A percentile compares a stretch with the other conserved stretches of the same genome.
These are phyloP conservation scores for Coemansia sp. DNA, from an alignment of 192 early-diverging fungal genomes.

Conservation along the genomic window DNA sequence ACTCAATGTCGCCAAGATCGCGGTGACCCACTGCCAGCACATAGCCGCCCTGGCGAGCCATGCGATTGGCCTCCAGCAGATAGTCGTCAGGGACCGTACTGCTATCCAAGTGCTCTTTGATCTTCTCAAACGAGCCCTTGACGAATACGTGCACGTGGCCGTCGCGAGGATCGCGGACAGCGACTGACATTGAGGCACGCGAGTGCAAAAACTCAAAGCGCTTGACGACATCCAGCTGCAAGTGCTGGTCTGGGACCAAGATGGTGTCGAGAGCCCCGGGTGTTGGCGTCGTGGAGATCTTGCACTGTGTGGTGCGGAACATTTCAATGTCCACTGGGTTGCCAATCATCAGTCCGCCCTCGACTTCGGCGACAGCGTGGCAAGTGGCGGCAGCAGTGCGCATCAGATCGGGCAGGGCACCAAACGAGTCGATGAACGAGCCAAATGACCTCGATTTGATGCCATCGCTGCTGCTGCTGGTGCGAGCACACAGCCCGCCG, in stretches of 20 bases:
- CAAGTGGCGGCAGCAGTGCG: slow-evolving; percentile 39
- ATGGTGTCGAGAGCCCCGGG: slow-evolving; percentile 55
- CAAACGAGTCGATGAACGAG: neutral
- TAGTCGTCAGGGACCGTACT: slow-evolving; percentile 62
- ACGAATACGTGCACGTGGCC: slow-evolving; percentile 64
- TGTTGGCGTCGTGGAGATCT: slow-evolving; percentile 26
- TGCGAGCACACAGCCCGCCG: slow-evolving; percentile 21
- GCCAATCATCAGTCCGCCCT: slow-evolving; percentile 16
- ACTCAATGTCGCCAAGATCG: slow-evolving; percentile 52
- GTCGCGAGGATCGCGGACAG: slow-evolving; percentile 58
- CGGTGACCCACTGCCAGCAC: slow-evolving; percentile 70
- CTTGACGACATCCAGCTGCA: slow-evolving; percentile 53
- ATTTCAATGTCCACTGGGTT: slow-evolving; percentile 26
- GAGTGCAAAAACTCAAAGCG: slow-evolving; percentile 75
- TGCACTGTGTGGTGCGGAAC: slow-evolving; percentile 20
- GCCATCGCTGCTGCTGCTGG: neutral
- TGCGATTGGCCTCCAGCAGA: slow-evolving; percentile 52
- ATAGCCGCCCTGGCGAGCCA: slow-evolving; percentile 75
- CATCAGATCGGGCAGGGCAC: slow-evolving; percentile 3
- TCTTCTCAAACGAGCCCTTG: slow-evolving; percentile 59
- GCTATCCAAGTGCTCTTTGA: slow-evolving; percentile 61
- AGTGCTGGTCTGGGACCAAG: slow-evolving; percentile 11
- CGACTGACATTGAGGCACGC: slow-evolving; percentile 71
- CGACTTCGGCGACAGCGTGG: slow-evolving; percentile 56
- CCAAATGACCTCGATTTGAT: neutral